A percentile compares a stretch with the other conserved stretches of the same genome.
These are phyloP conservation scores for Rubroboletus satanas DNA, from an alignment of 768 basidiomycete species.

Conservation along the genomic window DNA sequence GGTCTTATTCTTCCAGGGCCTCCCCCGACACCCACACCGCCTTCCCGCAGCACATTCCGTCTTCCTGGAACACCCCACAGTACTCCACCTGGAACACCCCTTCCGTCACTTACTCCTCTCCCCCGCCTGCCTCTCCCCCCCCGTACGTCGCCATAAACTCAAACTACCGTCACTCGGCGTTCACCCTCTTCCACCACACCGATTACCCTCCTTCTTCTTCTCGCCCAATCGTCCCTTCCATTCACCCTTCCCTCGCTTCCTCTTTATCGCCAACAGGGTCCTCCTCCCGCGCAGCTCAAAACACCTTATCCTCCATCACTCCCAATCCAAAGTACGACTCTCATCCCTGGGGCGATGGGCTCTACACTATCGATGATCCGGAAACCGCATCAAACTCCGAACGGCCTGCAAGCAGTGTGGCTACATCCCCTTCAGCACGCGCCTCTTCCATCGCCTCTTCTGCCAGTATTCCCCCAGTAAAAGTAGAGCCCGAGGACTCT, in stretches of 20 bases:
- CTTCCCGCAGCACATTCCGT: slow-evolving; percentile 13
- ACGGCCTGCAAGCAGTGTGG: slow-evolving; percentile 32
- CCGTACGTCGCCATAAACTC: slow-evolving; percentile 20
- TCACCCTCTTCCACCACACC: slow-evolving; percentile 18
- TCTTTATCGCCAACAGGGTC: slow-evolving; percentile 15
- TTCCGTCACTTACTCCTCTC: slow-evolving; percentile 20
- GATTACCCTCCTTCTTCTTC: slow-evolving; percentile 21
- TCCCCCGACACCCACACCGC: slow-evolving; percentile 14
- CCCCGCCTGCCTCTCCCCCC: slow-evolving; percentile 22
- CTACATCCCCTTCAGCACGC: slow-evolving; percentile 34
- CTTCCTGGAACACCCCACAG: slow-evolving; percentile 20
- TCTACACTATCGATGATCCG: slow-evolving; percentile 33
- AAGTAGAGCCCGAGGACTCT: slow-evolving; percentile 30
- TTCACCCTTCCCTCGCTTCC: slow-evolving; percentile 16
- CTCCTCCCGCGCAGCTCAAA: slow-evolving; percentile 15
- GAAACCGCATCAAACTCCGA: slow-evolving; percentile 34
- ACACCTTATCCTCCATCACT: slow-evolving; percentile 12
- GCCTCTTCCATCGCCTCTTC: slow-evolving; percentile 34
- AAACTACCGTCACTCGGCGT: slow-evolving; percentile 25
- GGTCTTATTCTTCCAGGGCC: slow-evolving; percentile 25
- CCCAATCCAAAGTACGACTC: slow-evolving; percentile 21
- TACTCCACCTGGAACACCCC: slow-evolving; percentile 16
- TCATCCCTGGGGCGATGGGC: slow-evolving; percentile 29
- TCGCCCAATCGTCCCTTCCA: slow-evolving; percentile 14
- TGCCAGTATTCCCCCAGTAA: slow-evolving; percentile 27